phyloP scores from a whole-genome alignment of 441 rosid species.

The Syzygium malaccense region DNA sequence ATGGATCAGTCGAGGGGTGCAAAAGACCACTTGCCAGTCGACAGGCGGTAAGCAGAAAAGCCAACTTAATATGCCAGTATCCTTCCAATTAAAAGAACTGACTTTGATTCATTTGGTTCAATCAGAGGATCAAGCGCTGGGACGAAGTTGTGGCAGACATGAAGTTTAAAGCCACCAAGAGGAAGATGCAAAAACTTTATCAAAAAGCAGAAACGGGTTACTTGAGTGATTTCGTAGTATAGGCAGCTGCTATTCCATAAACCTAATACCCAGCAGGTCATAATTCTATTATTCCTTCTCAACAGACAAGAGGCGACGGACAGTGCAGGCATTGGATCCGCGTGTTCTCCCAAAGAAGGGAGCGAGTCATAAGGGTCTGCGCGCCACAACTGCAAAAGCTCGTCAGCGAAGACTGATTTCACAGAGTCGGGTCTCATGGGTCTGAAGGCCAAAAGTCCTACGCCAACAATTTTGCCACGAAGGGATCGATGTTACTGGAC shows the following conservation, averaged over 20 bases:
- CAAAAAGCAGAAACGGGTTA: too few relatives aligned
- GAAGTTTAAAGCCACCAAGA: background rate
- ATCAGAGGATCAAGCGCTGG: background rate
- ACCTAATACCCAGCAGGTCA: too few relatives aligned
- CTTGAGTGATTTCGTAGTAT: too few relatives aligned
- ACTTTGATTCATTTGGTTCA: background rate
- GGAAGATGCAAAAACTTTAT: background rate
- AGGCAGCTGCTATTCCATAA: too few relatives aligned
- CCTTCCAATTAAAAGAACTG: background rate
- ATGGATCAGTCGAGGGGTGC: background rate
- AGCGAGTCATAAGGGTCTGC: background rate
- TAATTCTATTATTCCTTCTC: too few relatives aligned
- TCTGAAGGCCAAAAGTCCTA: background rate
- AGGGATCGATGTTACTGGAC: background rate
- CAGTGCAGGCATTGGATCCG: background rate
- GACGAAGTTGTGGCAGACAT: background rate
- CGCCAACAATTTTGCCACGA: background rate
- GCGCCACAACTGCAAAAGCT: background rate
- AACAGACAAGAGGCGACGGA: background rate
- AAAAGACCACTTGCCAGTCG: background rate
- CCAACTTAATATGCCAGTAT: background rate
- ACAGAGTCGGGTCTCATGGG: background rate
- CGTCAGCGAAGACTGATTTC: background rate
- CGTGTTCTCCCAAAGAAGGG: background rate
- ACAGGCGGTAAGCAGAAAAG: background rate